phyloP scores from a whole-genome alignment of 805 yeast species.

The Pichia phayaonensis region DNA sequence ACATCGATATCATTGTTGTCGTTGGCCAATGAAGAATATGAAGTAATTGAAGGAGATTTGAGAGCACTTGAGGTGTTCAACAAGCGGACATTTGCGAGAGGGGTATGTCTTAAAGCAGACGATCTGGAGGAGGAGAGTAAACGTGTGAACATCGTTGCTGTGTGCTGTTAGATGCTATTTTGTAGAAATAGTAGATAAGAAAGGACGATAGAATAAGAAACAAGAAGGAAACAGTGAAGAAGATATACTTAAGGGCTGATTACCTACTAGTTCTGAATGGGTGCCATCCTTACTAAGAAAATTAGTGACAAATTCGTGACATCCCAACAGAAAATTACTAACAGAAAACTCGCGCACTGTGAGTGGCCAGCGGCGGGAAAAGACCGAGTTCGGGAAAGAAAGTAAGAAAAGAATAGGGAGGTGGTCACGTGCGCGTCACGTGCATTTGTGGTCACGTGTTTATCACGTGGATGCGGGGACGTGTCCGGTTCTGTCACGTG shows the following conservation, averaged over 20 bases:
- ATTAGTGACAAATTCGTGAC: neutral
- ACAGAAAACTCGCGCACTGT: neutral
- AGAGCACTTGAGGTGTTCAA: neutral
- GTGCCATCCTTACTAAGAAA: neutral
- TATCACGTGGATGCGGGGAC: too few species aligned
- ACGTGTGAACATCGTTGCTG: neutral
- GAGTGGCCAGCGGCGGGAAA: neutral
- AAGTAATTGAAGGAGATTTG: neutral
- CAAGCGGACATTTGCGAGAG: neutral
- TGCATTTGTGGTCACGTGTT: too few species aligned
- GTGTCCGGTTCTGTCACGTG: neutral
- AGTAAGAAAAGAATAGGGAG: too few species aligned
- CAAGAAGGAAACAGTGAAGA: neutral
- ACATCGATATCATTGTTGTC: neutral
- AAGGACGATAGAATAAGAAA: neutral
- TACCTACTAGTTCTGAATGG: too few species aligned
- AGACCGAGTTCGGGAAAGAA: neutral
- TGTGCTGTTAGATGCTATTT: neutral
- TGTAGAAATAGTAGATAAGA: neutral
- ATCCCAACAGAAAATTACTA: neutral
- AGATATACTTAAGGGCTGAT: too few species aligned
- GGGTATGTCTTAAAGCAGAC: neutral
- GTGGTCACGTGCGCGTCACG: too few species aligned
- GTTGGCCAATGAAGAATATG: constrained; percentile 3
- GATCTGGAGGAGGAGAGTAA: neutral